A percentile compares a stretch with the other conserved stretches of the same genome.
Conservation (phyloP, 495 filamentous ascomycete genomes). For the Trichoderma parareesei region DNA sequence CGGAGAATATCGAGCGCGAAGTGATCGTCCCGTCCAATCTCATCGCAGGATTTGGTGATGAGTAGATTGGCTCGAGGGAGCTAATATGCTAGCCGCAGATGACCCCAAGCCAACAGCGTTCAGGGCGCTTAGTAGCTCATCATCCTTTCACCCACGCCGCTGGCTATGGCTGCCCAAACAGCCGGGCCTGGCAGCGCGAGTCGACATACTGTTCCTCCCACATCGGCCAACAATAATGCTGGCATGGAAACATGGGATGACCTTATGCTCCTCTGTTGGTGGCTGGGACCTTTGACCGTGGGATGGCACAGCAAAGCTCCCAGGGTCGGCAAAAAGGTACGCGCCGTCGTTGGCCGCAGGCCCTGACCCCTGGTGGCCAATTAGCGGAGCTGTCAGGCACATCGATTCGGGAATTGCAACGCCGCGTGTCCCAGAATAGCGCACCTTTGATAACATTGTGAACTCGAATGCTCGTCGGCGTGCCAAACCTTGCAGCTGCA, state of each 20-base stretch:
- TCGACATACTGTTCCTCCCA: neutral
- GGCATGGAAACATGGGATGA: too few relatives aligned
- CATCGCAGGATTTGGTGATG: neutral
- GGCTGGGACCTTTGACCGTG: neutral
- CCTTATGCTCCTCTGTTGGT: neutral
- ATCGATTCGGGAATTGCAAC: slow-evolving; percentile 3
- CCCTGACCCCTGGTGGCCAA: neutral
- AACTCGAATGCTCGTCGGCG: neutral
- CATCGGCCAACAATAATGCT: neutral
- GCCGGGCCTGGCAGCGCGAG: neutral
- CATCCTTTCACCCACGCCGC: neutral
- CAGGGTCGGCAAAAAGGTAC: slow-evolving; percentile 6
- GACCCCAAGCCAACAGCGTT: slow-evolving; percentile 2
- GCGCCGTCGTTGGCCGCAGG: slow-evolving; percentile 3
- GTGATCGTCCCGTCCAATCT: neutral
- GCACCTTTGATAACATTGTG: neutral
- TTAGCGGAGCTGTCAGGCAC: slow-evolving; percentile 8
- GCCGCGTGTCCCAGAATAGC: slow-evolving; percentile 4
- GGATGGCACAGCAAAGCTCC: neutral
- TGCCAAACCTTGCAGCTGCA: neutral
- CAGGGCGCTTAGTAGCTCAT: slow-evolving; percentile 6
- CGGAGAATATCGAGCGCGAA: neutral
- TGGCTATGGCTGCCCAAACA: neutral
- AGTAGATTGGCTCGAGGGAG: neutral
- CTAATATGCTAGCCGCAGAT: slow-evolving; percentile 5